Evolutionary conservation across 2,329 filamentous ascomycete genomes (phyloP), one percentile per base, ranked within the genome.

Genomic region (Ophiostoma sp.): DNA sequence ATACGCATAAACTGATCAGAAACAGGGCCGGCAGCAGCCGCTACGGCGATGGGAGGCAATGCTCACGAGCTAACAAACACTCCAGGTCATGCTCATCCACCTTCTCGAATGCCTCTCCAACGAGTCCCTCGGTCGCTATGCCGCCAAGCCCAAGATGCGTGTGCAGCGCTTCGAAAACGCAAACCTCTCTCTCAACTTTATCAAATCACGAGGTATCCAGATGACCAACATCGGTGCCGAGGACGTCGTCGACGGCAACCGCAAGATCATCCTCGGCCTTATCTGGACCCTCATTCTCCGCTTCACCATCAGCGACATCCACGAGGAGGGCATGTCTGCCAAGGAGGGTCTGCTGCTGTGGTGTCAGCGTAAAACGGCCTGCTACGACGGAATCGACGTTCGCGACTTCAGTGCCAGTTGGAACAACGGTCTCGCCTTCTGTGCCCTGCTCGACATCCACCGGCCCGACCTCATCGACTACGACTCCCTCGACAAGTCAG

Each of bases 301-400:
- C 66, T 99, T 99, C 78, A 99, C 95, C 73, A 99, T 99, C 77
- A 97, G 90, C 78, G 95, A 99, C 79, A 99, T 99, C 81, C 98
- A 96, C 77, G 90, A 94, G 78, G 95, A 97, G 83, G 95, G 95
- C 72, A 89, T 98, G 87, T 97, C 94, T 66, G 95, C 95, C 69
- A 97, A 98, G 79, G 95, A 98, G 77, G 95, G 95, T 71, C 81
- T 99, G 74, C 80, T 99, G 69, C 81, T 99, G 38, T 99, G 95
- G 95, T 99, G 95, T 82, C 94, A 99, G 80, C 85, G 95, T 74
- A 99, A 99, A 81, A 99, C 95, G 42, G 95, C 95, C 7, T 99
- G 95, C 80, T 99, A 99, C 78, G 93, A 97, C 70, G 95, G 96
- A 76, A 93, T 99, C 36, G 90, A 98, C 73, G 93, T 99, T 52